These are phyloP conservation scores for Astrothelium subdiscretum DNA, from an alignment of 495 filamentous ascomycete genomes.

Conservation along the genomic window DNA sequence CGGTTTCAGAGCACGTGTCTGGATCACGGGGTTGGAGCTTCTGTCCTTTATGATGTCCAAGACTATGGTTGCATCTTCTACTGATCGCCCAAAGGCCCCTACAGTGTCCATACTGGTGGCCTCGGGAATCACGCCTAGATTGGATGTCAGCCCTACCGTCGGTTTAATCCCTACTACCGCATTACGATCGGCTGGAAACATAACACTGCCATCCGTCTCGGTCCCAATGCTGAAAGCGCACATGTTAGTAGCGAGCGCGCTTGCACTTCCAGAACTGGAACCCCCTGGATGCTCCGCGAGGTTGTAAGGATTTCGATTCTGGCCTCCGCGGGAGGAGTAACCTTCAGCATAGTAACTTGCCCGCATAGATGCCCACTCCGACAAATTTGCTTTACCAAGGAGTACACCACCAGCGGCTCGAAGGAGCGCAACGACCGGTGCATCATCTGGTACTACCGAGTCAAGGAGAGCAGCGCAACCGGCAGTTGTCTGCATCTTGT, in stretches of 20 bases:
- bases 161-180: conserved; percentile 7
- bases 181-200: neutral
- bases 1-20: neutral
- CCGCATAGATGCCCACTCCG: conserved; percentile 29
- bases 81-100: conserved; percentile 1
- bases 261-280: neutral
- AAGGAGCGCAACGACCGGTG: conserved; percentile 35
- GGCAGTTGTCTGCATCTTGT: conserved; percentile 7
- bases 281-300: neutral
- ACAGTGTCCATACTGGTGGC: conserved; percentile 3
- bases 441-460: conserved; percentile 33
- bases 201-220: conserved; percentile 6
- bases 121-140: conserved; percentile 1
- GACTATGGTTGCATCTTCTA: conserved; percentile 4
- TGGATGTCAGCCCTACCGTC: conserved; percentile 6
- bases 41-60: neutral
- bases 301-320: conserved; percentile 2
- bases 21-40: neutral
- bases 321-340: conserved; percentile 2
- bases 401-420: conserved; percentile 38
- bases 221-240: neutral
- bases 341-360: neutral
- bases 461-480: conserved; percentile 21
- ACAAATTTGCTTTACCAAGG: conserved; percentile 35
- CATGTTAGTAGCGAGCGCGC: neutral